Evolutionary conservation across 2,329 filamentous ascomycete genomes (phyloP).

Genomic region (Ceratocystiopsis sp.): DNA sequence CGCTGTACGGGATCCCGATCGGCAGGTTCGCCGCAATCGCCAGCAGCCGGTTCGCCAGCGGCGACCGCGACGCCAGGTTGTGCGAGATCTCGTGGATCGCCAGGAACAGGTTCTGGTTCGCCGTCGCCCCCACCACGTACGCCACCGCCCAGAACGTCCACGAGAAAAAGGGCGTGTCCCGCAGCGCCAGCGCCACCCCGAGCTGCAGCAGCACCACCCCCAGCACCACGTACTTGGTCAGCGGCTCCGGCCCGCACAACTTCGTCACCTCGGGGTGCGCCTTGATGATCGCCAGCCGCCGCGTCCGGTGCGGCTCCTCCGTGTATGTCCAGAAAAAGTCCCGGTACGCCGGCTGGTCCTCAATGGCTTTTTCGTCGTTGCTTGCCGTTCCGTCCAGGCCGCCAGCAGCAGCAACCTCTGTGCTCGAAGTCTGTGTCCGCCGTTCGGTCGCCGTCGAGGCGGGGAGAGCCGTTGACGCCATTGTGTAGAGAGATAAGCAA

Average conservation of each 20-base stretch:
- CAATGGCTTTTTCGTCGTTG: conserved; percentile 12
- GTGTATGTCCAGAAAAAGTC: conserved; percentile 98
- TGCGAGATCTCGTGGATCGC: conserved; percentile 98
- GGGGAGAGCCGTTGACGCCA: too few species aligned
- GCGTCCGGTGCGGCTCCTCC: conserved; percentile 86
- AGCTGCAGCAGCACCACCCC: conserved; percentile 73
- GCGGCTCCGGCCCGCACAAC: conserved; percentile 85
- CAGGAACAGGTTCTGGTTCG: conserved; percentile 96
- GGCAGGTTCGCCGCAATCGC: conserved; percentile 91
- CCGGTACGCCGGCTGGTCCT: conserved; percentile 22
- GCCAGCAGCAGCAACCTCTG: neutral
- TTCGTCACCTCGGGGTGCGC: conserved; percentile 97
- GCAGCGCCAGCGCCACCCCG: conserved; percentile 57
- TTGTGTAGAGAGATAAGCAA: too few species aligned
- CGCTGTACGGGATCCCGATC: conserved; percentile 90
- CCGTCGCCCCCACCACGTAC: conserved; percentile 83
- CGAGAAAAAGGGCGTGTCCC: conserved; percentile 62
- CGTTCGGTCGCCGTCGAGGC: neutral
- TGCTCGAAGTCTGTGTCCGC: neutral
- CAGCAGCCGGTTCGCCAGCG: conserved; percentile 64
- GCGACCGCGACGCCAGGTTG: conserved; percentile 80
- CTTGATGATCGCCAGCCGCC: conserved; percentile 89
- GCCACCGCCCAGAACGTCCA: conserved; percentile 73
- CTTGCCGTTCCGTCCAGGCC: neutral
- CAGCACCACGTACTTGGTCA: conserved; percentile 86